These are phyloP conservation scores for Citrus hindsii DNA, from an alignment of 345 rosid genomes.

Conservation along the genomic window DNA sequence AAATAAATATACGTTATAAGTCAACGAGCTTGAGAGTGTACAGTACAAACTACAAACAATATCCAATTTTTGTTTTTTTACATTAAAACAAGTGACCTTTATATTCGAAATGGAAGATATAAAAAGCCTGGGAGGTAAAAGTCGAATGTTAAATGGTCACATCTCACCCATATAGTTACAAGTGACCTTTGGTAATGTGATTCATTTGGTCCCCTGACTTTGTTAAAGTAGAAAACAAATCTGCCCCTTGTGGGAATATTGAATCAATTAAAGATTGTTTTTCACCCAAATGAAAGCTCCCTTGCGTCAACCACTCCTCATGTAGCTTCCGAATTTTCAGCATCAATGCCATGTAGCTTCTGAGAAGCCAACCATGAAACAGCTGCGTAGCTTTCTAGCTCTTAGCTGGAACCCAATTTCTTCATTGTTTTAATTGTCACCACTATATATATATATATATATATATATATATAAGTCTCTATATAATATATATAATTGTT, in stretches of 20 bases:
- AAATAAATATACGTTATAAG: no score
- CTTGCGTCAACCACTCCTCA: neutral
- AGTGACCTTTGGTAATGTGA: neutral
- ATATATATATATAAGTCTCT: no score
- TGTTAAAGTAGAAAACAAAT: neutral
- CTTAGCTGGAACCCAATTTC: neutral
- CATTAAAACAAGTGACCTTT: no score
- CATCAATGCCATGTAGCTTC: neutral
- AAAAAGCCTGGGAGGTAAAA: no score
- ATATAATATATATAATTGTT: no score
- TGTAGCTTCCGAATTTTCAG: neutral
- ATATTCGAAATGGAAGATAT: neutral
- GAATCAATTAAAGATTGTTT: neutral
- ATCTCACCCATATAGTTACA: no score
- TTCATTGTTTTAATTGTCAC: neutral
- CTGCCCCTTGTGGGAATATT: neutral
- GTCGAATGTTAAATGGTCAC: neutral
- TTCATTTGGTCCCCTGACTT: neutral
- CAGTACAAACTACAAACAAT: no score
- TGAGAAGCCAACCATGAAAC: slow-evolving; percentile 11
- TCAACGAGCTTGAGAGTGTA: no score
- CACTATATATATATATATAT: no score
- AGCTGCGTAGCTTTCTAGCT: neutral
- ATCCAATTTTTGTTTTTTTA: no score
- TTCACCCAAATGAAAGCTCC: neutral